Conservation (phyloP, 345 rosid genomes). For the Aquilaria yunnanensis region DNA sequence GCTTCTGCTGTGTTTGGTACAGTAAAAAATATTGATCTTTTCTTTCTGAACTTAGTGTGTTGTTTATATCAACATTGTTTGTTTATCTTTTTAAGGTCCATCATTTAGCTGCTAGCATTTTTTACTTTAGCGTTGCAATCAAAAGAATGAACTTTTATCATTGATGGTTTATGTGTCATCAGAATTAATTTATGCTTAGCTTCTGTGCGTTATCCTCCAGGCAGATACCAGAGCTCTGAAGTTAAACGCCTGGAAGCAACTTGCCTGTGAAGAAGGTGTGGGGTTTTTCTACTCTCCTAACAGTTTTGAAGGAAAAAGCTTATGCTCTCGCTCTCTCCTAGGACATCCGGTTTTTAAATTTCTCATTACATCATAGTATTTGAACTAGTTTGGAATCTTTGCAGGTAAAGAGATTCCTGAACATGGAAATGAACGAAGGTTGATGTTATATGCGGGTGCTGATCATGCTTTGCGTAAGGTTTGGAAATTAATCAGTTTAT, state of each 20-base stretch:
- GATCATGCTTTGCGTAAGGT: conserved; percentile 83
- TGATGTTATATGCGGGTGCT: conserved; percentile 52
- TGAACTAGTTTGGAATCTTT: conserved; percentile 5
- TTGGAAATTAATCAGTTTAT: conserved; percentile 20
- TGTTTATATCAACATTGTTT: too few relatives aligned
- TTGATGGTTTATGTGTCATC: too few relatives aligned
- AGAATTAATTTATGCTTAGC: background rate
- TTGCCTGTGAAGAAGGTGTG: conserved; percentile 88
- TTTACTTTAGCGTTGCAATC: too few relatives aligned
- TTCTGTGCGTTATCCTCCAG: conserved; percentile 37
- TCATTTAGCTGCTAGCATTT: too few relatives aligned
- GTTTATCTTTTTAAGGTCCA: too few relatives aligned
- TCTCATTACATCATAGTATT: conserved; percentile 4
- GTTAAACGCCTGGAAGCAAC: conserved; percentile 90
- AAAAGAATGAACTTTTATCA: background rate
- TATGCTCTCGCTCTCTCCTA: background rate
- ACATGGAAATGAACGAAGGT: conserved; percentile 39
- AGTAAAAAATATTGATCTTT: too few relatives aligned
- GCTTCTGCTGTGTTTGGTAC: background rate
- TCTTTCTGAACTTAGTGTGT: too few relatives aligned
- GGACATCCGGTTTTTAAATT: background rate
- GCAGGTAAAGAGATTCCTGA: conserved; percentile 73
- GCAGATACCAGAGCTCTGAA: conserved; percentile 67
- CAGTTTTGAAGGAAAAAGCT: background rate
- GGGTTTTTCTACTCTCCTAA: background rate